Evolutionary conservation across 345 rosid genomes (phyloP).

Genomic region (Eutrema japonicum): DNA sequence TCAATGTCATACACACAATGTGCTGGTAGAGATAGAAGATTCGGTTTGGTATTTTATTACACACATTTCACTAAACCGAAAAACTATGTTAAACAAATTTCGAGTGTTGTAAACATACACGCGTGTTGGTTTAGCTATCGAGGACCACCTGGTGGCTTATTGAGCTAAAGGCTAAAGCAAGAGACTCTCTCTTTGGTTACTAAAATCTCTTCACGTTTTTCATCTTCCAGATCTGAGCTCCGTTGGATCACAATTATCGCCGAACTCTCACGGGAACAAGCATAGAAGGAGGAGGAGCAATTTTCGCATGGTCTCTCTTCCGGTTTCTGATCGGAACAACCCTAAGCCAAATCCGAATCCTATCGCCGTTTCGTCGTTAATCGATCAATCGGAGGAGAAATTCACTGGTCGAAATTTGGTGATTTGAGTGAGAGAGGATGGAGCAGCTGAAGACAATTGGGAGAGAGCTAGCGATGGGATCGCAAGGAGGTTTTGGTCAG

Average conservation of each 20-base stretch:
- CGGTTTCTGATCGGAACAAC: slow-evolving; percentile 22
- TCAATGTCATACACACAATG: too few species aligned
- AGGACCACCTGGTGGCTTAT: slow-evolving; percentile 34
- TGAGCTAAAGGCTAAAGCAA: neutral
- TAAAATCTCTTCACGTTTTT: slow-evolving; percentile 38
- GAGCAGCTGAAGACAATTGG: slow-evolving; percentile 97
- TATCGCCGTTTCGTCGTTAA: neutral
- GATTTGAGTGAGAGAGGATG: slow-evolving; percentile 44
- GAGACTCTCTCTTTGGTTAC: slow-evolving; percentile 21
- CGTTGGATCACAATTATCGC: slow-evolving; percentile 14
- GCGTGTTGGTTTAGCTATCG: slow-evolving; percentile 2
- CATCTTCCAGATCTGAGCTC: slow-evolving; percentile 43
- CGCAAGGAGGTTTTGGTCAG: slow-evolving; percentile 95
- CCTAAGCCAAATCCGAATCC: neutral
- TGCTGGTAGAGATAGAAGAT: too few species aligned
- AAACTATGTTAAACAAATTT: neutral
- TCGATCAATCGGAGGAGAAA: slow-evolving; percentile 16
- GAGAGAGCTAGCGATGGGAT: slow-evolving; percentile 98
- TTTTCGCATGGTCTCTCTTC: slow-evolving; percentile 27
- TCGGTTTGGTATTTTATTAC: too few species aligned
- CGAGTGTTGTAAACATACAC: neutral
- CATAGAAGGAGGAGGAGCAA: neutral
- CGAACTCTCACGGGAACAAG: slow-evolving; percentile 15
- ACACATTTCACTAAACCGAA: too few species aligned
- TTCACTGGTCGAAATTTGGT: neutral